phyloP scores from a whole-genome alignment of 164 flowering plant species.

The Berberis thunbergii region DNA sequence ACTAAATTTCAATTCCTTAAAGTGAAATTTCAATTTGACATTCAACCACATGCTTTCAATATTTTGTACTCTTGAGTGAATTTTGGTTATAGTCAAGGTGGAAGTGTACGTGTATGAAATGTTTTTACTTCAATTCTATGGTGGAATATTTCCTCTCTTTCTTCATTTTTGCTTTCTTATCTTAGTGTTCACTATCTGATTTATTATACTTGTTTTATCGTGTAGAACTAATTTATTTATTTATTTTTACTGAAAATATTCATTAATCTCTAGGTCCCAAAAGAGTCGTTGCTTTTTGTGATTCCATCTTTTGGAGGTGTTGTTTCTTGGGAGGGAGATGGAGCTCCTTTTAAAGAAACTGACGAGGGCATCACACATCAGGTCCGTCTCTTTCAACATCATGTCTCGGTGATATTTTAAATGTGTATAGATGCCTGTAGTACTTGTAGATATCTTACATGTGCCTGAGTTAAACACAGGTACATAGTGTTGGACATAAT shows the following conservation, averaged over 20 bases:
- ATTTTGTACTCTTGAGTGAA: neutral
- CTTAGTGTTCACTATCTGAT: no score
- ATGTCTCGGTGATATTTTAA: neutral
- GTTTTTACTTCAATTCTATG: no score
- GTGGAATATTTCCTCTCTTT: no score
- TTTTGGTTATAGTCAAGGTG: neutral
- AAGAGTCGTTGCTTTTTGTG: constrained; percentile 81
- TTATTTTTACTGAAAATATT: constrained; percentile 1
- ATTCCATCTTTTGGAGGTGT: constrained; percentile 90
- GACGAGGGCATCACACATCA: constrained; percentile 82
- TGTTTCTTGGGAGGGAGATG: constrained; percentile 96
- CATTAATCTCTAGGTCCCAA: constrained; percentile 46
- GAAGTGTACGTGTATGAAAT: no score
- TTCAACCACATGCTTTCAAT: no score
- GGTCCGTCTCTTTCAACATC: constrained; percentile 24
- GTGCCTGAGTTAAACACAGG: no score
- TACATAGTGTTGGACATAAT: no score
- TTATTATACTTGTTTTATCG: neutral
- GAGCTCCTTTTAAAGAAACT: constrained; percentile 65
- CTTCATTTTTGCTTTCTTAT: no score
- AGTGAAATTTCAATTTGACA: no score
- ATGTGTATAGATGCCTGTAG: neutral
- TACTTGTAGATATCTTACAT: no score
- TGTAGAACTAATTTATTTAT: constrained; percentile 1
- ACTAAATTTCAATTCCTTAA: no score